These are phyloP conservation scores for Coleophoma eucalyptorum DNA, from an alignment of 2,329 filamentous ascomycete genomes.

Conservation along the genomic window DNA sequence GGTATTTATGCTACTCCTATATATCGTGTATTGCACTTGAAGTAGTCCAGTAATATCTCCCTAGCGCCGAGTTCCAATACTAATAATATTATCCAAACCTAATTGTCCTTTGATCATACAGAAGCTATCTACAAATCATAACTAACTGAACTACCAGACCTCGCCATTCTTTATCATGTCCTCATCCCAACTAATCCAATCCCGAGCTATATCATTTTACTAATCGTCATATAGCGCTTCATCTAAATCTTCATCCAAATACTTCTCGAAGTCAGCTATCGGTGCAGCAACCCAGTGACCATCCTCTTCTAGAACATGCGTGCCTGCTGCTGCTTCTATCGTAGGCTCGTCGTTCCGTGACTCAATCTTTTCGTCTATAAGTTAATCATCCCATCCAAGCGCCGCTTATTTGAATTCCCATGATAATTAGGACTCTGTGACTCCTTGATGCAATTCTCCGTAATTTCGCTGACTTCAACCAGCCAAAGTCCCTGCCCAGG, in stretches of 20 bases:
- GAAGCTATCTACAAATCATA: neutral
- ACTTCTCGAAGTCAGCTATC: neutral
- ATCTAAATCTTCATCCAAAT: neutral
- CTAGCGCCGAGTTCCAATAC: neutral
- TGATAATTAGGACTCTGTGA: slow-evolving; percentile 11
- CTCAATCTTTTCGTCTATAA: slow-evolving; percentile 6
- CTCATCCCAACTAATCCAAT: neutral
- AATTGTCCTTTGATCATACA: neutral
- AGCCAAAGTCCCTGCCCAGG: slow-evolving; percentile 9
- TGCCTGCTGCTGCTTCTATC: neutral
- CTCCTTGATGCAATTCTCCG: slow-evolving; percentile 11
- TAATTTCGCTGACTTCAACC: slow-evolving; percentile 3
- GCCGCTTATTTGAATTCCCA: neutral
- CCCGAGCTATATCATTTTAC: neutral
- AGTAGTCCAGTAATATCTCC: neutral
- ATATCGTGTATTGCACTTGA: too few relatives aligned
- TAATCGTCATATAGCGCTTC: neutral
- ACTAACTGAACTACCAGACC: neutral
- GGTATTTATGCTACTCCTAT: too few relatives aligned
- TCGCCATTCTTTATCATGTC: neutral
- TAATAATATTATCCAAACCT: neutral
- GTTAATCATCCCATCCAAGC: slow-evolving; percentile 10
- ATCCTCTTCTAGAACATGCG: neutral
- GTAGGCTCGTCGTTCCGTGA: slow-evolving; percentile 8
- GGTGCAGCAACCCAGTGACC: neutral